These are phyloP conservation scores for Solanum chaucha DNA, from an alignment of 257 asterid genomes.

Conservation along the genomic window DNA sequence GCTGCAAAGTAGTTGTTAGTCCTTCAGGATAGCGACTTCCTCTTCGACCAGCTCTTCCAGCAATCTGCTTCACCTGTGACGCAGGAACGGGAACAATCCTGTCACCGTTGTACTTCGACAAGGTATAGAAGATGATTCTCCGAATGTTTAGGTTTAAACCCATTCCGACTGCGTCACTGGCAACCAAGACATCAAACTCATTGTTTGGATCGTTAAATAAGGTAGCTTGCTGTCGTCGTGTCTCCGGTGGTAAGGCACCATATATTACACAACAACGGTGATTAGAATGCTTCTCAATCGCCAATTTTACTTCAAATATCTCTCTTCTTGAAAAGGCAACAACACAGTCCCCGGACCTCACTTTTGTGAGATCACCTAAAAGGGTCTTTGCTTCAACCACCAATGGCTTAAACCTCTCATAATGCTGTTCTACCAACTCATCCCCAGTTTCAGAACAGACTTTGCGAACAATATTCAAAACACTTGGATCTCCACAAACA, in stretches of 20 bases:
- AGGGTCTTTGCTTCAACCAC: conserved; percentile 93
- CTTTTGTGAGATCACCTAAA: conserved; percentile 68
- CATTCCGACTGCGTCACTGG: conserved; percentile 98
- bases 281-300: conserved; percentile 68
- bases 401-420: conserved; percentile 80
- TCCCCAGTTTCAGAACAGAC: conserved; percentile 76
- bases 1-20: conserved; percentile 64
- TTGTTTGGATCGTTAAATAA: conserved; percentile 65
- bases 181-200: conserved; percentile 75
- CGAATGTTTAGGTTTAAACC: conserved; percentile 84
- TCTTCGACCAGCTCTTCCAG: conserved; percentile 96
- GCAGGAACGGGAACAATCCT: conserved; percentile 74
- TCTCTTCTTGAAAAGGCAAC: conserved; percentile 96
- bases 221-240: conserved; percentile 83
- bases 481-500: conserved; percentile 98
- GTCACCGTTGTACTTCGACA: conserved; percentile 77
- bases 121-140: conserved; percentile 62
- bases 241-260: conserved; percentile 95
- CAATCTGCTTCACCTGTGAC: conserved; percentile 91
- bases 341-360: conserved; percentile 81
- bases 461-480: conserved; percentile 49
- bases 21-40: conserved; percentile 96
- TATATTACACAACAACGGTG: conserved; percentile 91
- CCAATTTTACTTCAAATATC: conserved; percentile 83
- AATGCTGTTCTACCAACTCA: conserved; percentile 61